A percentile compares a stretch with the other conserved stretches of the same genome.
Conservation (phyloP, 164 flowering plant genomes). For the Tinospora cordifolia region DNA sequence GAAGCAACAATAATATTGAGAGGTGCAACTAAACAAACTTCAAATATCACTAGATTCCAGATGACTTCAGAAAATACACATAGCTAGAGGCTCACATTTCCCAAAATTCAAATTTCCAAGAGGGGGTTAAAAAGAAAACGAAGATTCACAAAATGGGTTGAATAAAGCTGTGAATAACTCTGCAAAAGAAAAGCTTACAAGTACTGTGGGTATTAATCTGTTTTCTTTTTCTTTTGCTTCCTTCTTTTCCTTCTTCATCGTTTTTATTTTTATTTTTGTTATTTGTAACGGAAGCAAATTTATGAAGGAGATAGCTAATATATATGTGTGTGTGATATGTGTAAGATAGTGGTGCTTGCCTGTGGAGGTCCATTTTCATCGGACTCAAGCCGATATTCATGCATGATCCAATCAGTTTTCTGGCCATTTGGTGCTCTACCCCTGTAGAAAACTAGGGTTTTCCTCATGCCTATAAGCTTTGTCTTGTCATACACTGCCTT, state of each 20-base stretch:
- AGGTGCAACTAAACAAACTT: neutral
- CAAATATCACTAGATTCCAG: no score
- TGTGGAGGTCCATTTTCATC: conserved; percentile 83
- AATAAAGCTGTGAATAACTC: neutral
- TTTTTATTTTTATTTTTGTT: no score
- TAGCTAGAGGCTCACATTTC: neutral
- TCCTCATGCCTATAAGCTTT: conserved; percentile 83
- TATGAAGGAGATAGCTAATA: neutral
- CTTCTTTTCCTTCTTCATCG: neutral
- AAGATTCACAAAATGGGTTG: neutral
- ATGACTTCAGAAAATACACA: neutral
- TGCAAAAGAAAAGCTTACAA: neutral
- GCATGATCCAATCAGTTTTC: conserved; percentile 93
- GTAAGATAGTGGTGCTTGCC: conserved; percentile 31
- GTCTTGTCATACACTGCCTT: conserved; percentile 68
- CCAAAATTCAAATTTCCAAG: conserved; percentile 2
- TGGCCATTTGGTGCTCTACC: conserved; percentile 92
- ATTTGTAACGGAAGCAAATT: no score
- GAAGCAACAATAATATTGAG: neutral
- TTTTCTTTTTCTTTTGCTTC: neutral
- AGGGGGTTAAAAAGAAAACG: neutral
- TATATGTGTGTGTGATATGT: no score
- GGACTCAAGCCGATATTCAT: conserved; percentile 75
- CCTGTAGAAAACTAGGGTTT: conserved; percentile 84
- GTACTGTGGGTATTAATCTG: neutral